Base-by-base conservation (phyloP, 2,329 filamentous ascomycete genomes). In the Plenodomus biglobosus region DNA sequence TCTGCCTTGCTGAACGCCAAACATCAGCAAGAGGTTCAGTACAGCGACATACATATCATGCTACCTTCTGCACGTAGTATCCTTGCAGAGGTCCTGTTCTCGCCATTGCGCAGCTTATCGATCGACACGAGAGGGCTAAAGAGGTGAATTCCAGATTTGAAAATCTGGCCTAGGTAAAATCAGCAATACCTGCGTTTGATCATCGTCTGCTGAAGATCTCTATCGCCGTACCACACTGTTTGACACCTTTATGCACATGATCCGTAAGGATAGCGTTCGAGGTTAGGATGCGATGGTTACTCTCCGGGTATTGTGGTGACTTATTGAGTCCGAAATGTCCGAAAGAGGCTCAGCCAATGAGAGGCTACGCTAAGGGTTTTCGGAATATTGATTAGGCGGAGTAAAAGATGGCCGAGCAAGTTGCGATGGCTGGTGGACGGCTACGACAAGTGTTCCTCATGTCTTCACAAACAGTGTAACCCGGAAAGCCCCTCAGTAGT, bases 1-100 rank as follows among this genome's bases (percentile, higher is more conserved):
- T 62, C 58, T 62, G 61, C 64, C 62, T 67, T 55, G 61, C 56
- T 48, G 48, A 18, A 48, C 51, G 55, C 50, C 49, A 48, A 17
- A 46, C 42, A 36, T n/a, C n/a, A 22, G 8, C 37, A 17, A 15
- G 16, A 22, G 2, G 11, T 18, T 27, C 11, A 42, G 34, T 38
- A 46, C 37, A 18, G 22, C 16, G 20, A 42, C 10, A 10, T 10
- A n/a, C 22, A 24, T 32, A 32, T 24, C 6, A 24, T 32, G 15
- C 27, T 32, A 10, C 27, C 3, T 32, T 32, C 22, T 18, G 18
- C 22, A 24, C 24, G 16, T 30, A 15, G 24, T 17, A 36, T 36
- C 27, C 27, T 32, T 32, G 27, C 13, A 32, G 27, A 32, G 40
- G 37, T 32, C 38, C 41, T 19, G 16, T 37, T 19, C 16, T 20